Conservation (phyloP, 2,329 filamentous ascomycete genomes). For the Aaosphaeria arxii region DNA sequence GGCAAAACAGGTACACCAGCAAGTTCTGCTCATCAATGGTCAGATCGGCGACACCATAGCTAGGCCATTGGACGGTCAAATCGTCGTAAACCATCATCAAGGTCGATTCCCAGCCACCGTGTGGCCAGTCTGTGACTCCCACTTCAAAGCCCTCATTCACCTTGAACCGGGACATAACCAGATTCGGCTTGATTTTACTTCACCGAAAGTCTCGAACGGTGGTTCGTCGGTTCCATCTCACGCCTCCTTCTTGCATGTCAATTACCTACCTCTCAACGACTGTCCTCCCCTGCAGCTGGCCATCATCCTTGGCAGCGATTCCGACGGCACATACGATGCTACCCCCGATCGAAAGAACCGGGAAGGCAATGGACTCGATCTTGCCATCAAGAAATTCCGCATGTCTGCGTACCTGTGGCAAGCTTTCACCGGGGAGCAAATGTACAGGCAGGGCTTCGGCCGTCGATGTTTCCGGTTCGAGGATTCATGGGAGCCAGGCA, state of each 20-base stretch:
- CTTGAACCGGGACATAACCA: conserved; percentile 89
- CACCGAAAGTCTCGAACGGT: conserved; percentile 72
- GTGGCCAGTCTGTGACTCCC: conserved; percentile 86
- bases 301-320: conserved; percentile 84
- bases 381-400: conserved; percentile 82
- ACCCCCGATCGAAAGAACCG: conserved; percentile 69
- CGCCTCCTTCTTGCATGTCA: conserved; percentile 75
- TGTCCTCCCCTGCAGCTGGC: conserved; percentile 85
- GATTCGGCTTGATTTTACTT: conserved; percentile 82
- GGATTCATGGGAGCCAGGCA: conserved; percentile 89
- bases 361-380: conserved; percentile 79
- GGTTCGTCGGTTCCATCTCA: conserved; percentile 68
- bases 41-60: conserved; percentile 71
- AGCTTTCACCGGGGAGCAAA: conserved; percentile 93
- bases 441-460: conserved; percentile 85
- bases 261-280: conserved; percentile 77
- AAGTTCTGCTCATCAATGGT: conserved; percentile 77
- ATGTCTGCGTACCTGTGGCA: conserved; percentile 98
- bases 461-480: conserved; percentile 86
- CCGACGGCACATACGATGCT: conserved; percentile 79
- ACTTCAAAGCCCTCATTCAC: conserved; percentile 89
- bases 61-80: conserved; percentile 69
- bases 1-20: conserved; percentile 74
- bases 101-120: conserved; percentile 77
- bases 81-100: conserved; percentile 79